Conservation (phyloP, 345 rosid species). For the Gossypium stocksii region DNA sequence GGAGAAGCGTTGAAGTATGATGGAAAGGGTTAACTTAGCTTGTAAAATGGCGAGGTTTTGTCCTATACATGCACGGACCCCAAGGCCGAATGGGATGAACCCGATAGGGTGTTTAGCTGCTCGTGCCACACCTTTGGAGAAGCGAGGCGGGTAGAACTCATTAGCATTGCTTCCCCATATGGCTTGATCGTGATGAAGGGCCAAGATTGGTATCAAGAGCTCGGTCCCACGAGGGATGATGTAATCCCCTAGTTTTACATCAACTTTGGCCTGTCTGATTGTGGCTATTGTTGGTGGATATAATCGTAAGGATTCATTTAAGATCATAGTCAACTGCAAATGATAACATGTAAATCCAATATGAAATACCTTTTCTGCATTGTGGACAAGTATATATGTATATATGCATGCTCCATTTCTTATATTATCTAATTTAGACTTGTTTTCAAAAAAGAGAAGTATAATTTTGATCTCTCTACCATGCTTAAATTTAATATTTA, state of each 20-base stretch:
- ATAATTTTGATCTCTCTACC: too few species aligned
- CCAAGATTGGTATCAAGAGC: slow-evolving; percentile 58
- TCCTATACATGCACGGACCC: slow-evolving; percentile 70
- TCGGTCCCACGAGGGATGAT: slow-evolving; percentile 67
- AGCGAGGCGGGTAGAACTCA: slow-evolving; percentile 75
- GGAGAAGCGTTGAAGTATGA: slow-evolving; percentile 63
- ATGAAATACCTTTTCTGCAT: background rate
- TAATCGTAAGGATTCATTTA: slow-evolving; percentile 58
- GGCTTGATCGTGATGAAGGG: slow-evolving; percentile 70
- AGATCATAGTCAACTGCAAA: slow-evolving; percentile 60
- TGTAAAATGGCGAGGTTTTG: slow-evolving; percentile 78
- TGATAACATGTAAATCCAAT: background rate
- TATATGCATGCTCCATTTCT: too few species aligned
- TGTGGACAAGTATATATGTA: background rate
- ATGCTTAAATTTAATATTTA: too few species aligned
- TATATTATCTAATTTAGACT: too few species aligned
- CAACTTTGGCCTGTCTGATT: slow-evolving; percentile 54
- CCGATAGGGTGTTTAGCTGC: slow-evolving; percentile 73
- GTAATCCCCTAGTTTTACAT: slow-evolving; percentile 63
- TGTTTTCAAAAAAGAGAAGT: too few species aligned
- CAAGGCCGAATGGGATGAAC: slow-evolving; percentile 73
- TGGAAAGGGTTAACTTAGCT: slow-evolving; percentile 57
- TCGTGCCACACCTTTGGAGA: slow-evolving; percentile 60
- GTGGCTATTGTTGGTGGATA: slow-evolving; percentile 77
- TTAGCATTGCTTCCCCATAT: slow-evolving; percentile 74